Conservation (phyloP, 257 asterid species). For the Perilla frutescens region DNA sequence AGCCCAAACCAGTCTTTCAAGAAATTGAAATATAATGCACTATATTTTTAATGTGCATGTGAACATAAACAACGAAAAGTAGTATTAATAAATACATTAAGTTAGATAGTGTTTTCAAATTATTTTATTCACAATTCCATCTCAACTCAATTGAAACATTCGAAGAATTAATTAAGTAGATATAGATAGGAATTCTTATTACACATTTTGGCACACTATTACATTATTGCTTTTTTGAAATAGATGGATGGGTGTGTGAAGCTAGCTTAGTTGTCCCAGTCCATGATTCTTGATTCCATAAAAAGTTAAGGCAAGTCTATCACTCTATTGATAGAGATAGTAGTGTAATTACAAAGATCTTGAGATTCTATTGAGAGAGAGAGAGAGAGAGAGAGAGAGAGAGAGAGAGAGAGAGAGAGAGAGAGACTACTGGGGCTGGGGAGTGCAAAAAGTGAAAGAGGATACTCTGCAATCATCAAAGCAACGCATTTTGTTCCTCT, state of each 20-base stretch:
- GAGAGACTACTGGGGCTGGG: slow-evolving; percentile 33
- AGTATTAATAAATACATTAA: too few relatives aligned
- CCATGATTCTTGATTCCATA: slow-evolving; percentile 45
- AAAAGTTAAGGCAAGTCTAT: slow-evolving; percentile 36
- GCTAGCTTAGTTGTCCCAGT: slow-evolving; percentile 25
- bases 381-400: slow-evolving; percentile 3
- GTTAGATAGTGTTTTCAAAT: too few relatives aligned
- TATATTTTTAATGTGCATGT: too few relatives aligned
- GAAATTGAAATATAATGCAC: too few relatives aligned
- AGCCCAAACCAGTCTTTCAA: too few relatives aligned
- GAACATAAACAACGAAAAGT: too few relatives aligned
- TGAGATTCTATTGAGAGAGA: slow-evolving; percentile 43
- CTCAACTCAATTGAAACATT: too few relatives aligned
- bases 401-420: slow-evolving; percentile 13
- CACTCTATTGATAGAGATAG: slow-evolving; percentile 30
- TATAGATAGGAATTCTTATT: background rate
- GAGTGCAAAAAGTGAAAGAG: slow-evolving; percentile 57
- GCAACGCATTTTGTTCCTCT: slow-evolving; percentile 60
- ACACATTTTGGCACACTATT: background rate
- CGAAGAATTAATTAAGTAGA: too few relatives aligned
- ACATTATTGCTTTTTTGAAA: slow-evolving; percentile 29
- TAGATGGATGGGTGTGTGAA: slow-evolving; percentile 21
- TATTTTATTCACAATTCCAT: too few relatives aligned
- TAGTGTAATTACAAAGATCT: slow-evolving; percentile 41
- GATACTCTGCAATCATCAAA: slow-evolving; percentile 75